Conservation (phyloP, 2,329 filamentous ascomycete species). For the Eurotiales sp. region DNA sequence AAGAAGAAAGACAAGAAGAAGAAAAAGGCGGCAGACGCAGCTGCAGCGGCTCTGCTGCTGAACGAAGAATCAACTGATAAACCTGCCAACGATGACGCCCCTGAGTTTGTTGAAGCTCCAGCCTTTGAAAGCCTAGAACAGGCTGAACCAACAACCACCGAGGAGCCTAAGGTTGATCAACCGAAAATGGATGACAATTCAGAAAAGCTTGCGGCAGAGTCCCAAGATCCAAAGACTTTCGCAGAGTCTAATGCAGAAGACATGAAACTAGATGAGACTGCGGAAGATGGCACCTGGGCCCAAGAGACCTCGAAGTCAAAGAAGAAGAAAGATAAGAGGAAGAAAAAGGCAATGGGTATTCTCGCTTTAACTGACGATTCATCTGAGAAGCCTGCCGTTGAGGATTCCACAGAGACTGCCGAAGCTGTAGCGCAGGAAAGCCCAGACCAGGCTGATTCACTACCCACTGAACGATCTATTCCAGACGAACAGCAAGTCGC, state of each 20-base stretch:
- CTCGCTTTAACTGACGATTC: not conserved
- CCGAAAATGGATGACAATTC: not conserved
- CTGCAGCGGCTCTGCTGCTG: not conserved
- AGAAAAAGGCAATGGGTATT: conserved; percentile 19
- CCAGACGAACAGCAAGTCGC: not conserved
- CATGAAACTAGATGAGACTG: not conserved
- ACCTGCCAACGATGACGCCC: not conserved
- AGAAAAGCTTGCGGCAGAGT: too few relatives aligned
- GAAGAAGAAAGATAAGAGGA: conserved; percentile 38
- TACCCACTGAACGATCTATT: not conserved
- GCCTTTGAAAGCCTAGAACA: not conserved
- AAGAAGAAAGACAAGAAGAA: conserved; percentile 38
- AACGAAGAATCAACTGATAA: not conserved
- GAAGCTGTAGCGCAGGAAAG: not conserved
- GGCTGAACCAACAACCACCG: not conserved
- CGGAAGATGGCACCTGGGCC: not conserved
- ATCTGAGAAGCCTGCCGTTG: not conserved
- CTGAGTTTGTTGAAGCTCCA: not conserved
- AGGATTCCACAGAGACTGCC: not conserved
- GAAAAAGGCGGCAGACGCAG: conserved; percentile 13
- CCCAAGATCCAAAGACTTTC: not conserved
- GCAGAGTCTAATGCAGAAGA: not conserved
- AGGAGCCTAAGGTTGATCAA: not conserved
- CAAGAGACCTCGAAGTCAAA: conserved; percentile 20
- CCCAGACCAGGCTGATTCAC: not conserved